Evolutionary conservation across 208 protist species (phyloP), one percentile per base, ranked within the genome.

Genomic region (Phytomonas francai): DNA sequence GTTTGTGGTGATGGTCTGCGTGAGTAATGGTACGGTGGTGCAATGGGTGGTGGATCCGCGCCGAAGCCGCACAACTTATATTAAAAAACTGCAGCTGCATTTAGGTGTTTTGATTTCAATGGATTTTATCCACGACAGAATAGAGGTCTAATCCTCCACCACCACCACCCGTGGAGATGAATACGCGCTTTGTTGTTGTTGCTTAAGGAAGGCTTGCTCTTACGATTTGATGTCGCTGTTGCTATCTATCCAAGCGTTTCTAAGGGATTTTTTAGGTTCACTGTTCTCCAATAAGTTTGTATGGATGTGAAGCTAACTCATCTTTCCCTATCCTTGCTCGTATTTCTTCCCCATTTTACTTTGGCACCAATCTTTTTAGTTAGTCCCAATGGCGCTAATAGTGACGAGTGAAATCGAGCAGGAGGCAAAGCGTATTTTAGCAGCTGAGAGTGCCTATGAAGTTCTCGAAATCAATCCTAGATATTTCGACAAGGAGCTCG

Each of bases 21-120:
- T 87, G 25, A 91, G 59, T 56, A 88, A 95, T 67, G 85, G 90
- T 25, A 87, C 80, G 25, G 78, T 93, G 16, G 68, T 95, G 34
- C 77, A 90, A 61, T 93, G 90, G 88, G 79, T 92, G 31, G 69
- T 91, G 28, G 84, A 93, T 61, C 87, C 87, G 16, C 73, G 76
- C 6, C 81, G 79, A 31, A 70, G 39, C 19, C 69, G 75, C 42
- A 80, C 57, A 7, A 67, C 42, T 14, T 93, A 91, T 68, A 89
- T 82, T 22, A 90, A 92, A 51, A 87, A 83, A 54, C 49, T 91
- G 32, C 85, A 95, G 63, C 68, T 95, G 12, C 80, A 93, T 62
- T 30, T 95, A 33, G 90, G 90, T 11, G 74, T 76, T 9, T 76
- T 95, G 59, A 65, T 92, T 32, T 74, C 77, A 25, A 88, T 95